Evolutionary conservation across 192 early-diverging fungal genomes (phyloP).

Genomic region (Podila minutissima): DNA sequence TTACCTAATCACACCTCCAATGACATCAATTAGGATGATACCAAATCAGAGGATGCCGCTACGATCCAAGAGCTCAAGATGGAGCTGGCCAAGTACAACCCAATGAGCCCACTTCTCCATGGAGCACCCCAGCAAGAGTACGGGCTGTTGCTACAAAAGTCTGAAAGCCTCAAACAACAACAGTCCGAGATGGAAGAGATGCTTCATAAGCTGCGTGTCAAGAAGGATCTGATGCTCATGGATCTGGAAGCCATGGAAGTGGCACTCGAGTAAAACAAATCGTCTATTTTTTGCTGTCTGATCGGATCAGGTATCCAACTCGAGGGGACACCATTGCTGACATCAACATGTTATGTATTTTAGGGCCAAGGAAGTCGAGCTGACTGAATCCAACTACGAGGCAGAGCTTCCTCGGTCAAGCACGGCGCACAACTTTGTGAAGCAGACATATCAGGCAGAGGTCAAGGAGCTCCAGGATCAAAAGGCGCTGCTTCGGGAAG

Average conservation of each 20-base stretch:
- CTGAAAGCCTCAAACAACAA: neutral
- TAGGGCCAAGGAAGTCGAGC: constrained; percentile 34
- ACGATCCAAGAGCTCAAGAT: constrained; percentile 14
- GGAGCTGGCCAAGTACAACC: constrained; percentile 23
- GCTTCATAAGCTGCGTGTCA: neutral
- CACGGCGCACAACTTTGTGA: constrained; percentile 45
- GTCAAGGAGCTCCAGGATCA: constrained; percentile 53
- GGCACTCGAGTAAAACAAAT: constrained; percentile 2
- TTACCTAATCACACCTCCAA: too few species aligned
- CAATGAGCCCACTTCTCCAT: constrained; percentile 13
- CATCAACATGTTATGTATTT: neutral
- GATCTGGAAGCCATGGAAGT: constrained; percentile 14
- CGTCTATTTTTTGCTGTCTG: neutral
- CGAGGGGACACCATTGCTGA: neutral
- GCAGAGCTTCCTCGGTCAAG: constrained; percentile 14
- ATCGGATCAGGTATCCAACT: neutral
- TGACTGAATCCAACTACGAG: neutral
- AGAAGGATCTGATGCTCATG: constrained; percentile 21
- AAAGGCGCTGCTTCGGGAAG: constrained; percentile 41
- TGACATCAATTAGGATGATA: neutral
- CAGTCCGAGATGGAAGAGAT: neutral
- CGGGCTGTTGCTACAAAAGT: constrained; percentile 7
- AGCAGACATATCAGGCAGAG: constrained; percentile 48
- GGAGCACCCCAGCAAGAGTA: constrained; percentile 18
- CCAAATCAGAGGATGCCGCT: neutral